phyloP scores from a whole-genome alignment of 2,329 filamentous ascomycete genomes.

The Fusarium oxysporum region DNA sequence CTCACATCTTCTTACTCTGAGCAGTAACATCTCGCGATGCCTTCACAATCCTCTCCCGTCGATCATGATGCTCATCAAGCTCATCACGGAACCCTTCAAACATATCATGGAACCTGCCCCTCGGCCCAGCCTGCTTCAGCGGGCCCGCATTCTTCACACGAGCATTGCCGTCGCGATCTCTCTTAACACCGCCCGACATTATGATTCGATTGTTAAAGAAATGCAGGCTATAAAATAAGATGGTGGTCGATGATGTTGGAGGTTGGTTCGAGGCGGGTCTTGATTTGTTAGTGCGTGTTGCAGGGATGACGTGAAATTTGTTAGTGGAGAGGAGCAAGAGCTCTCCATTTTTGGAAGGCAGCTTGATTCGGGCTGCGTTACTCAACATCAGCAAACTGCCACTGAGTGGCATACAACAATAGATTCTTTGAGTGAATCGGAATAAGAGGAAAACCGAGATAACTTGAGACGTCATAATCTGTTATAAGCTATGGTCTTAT shows the following conservation, averaged over 20 bases:
- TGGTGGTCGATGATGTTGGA: slow-evolving; percentile 36
- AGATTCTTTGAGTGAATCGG: neutral
- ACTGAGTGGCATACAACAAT: slow-evolving; percentile 27
- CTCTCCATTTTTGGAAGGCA: slow-evolving; percentile 30
- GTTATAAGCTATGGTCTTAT: slow-evolving; percentile 29
- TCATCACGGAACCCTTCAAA: slow-evolving; percentile 89
- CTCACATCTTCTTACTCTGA: slow-evolving; percentile 95
- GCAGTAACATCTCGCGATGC: slow-evolving; percentile 92
- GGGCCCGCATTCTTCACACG: slow-evolving; percentile 52
- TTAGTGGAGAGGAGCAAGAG: slow-evolving; percentile 6
- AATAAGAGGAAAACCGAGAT: neutral
- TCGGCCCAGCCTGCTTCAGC: slow-evolving; percentile 47
- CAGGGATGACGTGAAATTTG: slow-evolving; percentile 43
- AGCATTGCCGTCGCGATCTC: slow-evolving; percentile 59
- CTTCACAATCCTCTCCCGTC: slow-evolving; percentile 90
- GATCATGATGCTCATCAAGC: slow-evolving; percentile 93
- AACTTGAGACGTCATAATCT: neutral
- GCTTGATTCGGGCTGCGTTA: slow-evolving; percentile 16
- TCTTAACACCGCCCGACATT: slow-evolving; percentile 33
- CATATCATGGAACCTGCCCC: slow-evolving; percentile 72
- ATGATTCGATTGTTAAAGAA: neutral
- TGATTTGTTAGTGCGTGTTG: slow-evolving; percentile 35
- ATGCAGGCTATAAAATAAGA: neutral
- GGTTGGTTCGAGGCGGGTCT: slow-evolving; percentile 35
- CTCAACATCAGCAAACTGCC: slow-evolving; percentile 18